Evolutionary conservation across 106 monocot species (phyloP).

Genomic region (Iris macrosiphon): DNA sequence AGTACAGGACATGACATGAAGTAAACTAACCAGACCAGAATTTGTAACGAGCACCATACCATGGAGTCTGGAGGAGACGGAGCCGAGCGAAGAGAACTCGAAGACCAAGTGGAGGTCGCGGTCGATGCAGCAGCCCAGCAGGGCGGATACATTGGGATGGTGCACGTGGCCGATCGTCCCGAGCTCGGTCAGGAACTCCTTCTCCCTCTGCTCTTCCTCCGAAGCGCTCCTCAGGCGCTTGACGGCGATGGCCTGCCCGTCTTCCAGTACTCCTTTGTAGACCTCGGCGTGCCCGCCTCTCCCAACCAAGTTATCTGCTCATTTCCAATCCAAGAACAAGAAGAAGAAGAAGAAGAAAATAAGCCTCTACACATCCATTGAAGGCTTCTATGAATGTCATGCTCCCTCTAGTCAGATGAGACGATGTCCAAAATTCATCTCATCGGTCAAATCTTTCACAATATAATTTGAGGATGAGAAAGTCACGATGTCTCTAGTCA

Average conservation of each 20-base stretch:
- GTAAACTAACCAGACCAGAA: too few relatives aligned
- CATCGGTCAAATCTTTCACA: too few relatives aligned
- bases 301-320: conserved; percentile 70
- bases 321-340: neutral
- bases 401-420: neutral
- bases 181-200: conserved; percentile 61
- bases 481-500: too few relatives aligned
- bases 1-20: too few relatives aligned
- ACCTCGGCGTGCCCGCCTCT: conserved; percentile 65
- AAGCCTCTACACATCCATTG: too few relatives aligned
- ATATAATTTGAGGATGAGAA: too few relatives aligned
- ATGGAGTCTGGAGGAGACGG: conserved; percentile 50
- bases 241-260: conserved; percentile 44
- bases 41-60: conserved; percentile 12
- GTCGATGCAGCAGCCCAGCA: conserved; percentile 66
- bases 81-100: conserved; percentile 56
- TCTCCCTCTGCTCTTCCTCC: conserved; percentile 50
- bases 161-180: conserved; percentile 54
- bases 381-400: too few relatives aligned
- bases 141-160: conserved; percentile 48
- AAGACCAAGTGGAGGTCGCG: conserved; percentile 48
- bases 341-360: neutral
- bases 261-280: conserved; percentile 45
- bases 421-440: neutral
- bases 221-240: conserved; percentile 41